Evolutionary conservation across 495 filamentous ascomycete genomes (phyloP).

Genomic region (Aspergillus egyptiacus): DNA sequence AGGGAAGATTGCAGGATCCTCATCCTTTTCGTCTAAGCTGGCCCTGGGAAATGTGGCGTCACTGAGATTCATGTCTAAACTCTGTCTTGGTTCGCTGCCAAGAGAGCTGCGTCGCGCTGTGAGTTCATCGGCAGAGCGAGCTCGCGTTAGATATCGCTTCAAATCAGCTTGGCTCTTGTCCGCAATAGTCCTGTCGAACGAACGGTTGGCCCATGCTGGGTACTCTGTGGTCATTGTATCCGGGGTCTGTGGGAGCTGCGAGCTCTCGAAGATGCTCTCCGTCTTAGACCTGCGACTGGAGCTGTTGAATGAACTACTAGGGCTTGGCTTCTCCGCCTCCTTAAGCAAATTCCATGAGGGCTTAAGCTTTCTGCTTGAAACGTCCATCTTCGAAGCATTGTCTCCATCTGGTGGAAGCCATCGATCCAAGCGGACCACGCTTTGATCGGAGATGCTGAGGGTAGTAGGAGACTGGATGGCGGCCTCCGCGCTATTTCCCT

Average conservation of each 20-base stretch:
- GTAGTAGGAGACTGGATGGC: slow-evolving; percentile 18
- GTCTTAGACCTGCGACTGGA: slow-evolving; percentile 24
- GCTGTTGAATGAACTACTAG: slow-evolving; percentile 20
- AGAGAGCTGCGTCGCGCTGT: slow-evolving; percentile 26
- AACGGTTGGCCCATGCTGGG: slow-evolving; percentile 27
- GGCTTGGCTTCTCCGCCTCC: slow-evolving; percentile 9
- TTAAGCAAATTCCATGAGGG: slow-evolving; percentile 19
- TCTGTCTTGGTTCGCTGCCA: slow-evolving; percentile 25
- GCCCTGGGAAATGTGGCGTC: slow-evolving; percentile 25
- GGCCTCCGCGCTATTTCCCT: slow-evolving; percentile 13
- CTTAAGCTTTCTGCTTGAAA: slow-evolving; percentile 18
- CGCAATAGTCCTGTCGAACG: slow-evolving; percentile 30
- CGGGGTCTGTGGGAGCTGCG: slow-evolving; percentile 38
- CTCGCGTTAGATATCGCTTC: slow-evolving; percentile 23
- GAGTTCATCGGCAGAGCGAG: slow-evolving; percentile 34
- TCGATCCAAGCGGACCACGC: slow-evolving; percentile 21
- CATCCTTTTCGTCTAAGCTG: slow-evolving; percentile 17
- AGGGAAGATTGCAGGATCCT: slow-evolving; percentile 28
- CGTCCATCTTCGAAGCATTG: slow-evolving; percentile 18
- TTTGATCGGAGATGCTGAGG: slow-evolving; percentile 15
- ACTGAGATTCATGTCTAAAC: slow-evolving; percentile 29
- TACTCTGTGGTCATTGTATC: slow-evolving; percentile 44
- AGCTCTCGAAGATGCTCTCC: slow-evolving; percentile 32
- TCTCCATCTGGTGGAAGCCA: slow-evolving; percentile 26
- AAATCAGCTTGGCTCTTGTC: slow-evolving; percentile 22